Conservation (phyloP, 768 basidiomycete species). For the Kwoniella dejecticola region DNA sequence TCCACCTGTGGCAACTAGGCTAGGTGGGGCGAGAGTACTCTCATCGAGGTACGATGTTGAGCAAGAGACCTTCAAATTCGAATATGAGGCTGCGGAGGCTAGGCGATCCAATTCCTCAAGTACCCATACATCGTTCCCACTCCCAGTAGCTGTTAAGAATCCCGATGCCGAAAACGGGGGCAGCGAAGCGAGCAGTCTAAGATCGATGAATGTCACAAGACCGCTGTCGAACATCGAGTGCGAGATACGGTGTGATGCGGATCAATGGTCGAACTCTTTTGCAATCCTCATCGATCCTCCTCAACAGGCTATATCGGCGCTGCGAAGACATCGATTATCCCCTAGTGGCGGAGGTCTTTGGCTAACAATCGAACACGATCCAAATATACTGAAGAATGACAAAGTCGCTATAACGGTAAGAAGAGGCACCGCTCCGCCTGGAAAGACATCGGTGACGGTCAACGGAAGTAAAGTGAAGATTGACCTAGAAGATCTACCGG, state of each 20-base stretch:
- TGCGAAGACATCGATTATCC: conserved; percentile 84
- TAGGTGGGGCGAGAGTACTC: conserved; percentile 72
- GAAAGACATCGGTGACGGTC: conserved; percentile 76
- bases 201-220: conserved; percentile 37
- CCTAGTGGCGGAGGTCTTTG: conserved; percentile 87
- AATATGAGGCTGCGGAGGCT: conserved; percentile 63
- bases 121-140: conserved; percentile 45
- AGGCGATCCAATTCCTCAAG: conserved; percentile 56
- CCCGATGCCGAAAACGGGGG: conserved; percentile 61
- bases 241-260: conserved; percentile 86
- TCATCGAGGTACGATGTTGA: conserved; percentile 85
- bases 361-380: conserved; percentile 85
- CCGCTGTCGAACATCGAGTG: conserved; percentile 68
- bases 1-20: conserved; percentile 83
- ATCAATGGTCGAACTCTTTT: conserved; percentile 68
- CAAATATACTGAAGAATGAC: conserved; percentile 75
- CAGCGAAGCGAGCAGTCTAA: conserved; percentile 32
- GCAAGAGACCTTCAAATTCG: conserved; percentile 73
- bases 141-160: conserved; percentile 39
- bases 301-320: conserved; percentile 75
- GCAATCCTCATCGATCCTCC: conserved; percentile 79
- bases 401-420: conserved; percentile 73
- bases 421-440: conserved; percentile 62
- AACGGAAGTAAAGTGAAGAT: conserved; percentile 83
- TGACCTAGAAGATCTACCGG: conserved; percentile 84